Evolutionary conservation across 1,284 basidiomycete genomes (phyloP), one percentile per base, ranked within the genome.

Genomic region (Cryptococcus sp.): DNA sequence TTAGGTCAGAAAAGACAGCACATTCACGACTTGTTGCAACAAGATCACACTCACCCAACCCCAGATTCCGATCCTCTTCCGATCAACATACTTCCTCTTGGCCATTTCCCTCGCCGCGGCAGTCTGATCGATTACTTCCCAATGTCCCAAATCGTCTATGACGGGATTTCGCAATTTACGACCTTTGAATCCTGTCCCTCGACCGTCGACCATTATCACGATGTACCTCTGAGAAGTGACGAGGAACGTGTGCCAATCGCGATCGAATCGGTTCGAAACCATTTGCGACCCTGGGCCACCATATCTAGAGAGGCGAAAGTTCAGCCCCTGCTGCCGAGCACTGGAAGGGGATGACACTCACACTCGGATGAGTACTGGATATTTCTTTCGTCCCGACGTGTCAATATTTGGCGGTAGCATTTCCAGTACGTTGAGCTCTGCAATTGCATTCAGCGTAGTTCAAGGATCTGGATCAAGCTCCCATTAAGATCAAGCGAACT

Each of bases 181-280:
- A 0, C 95, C 95, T 73, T 89, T 90, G 79, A 83, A 91, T 1
- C 95, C 95, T 0, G 95, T 98, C 0, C 94, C 94, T n/a, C 94
- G 84, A 0, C 91, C 93, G 73, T 98, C 95, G 44, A 97, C 87
- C 15, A 84, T 80, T 47, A 96, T 89, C 25, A 95, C 82, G 46
- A 99, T 83, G 75, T 95, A 97, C 64, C 91, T 86, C 45, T 91
- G 80, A 29, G 85, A 83, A 63, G 88, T 88, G 2, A 88, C 89
- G 22, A 97, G 83, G 78, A 89, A 95, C 59, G 91, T 83, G 67
- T 93, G 86, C 91, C 92, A 98, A 77, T 89, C 88, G 16, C 87
- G 83, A 20, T 75, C 72, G 78, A 86, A 96, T 38, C 75, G 77
- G 23, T 86, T 80, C 69, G 86, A 81, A 20, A 93, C 89, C 64